A percentile compares a stretch with the other conserved stretches of the same genome.
These are phyloP conservation scores for Coccomyxa sp. DNA, from an alignment of 139 green algal genomes.

Conservation along the genomic window DNA sequence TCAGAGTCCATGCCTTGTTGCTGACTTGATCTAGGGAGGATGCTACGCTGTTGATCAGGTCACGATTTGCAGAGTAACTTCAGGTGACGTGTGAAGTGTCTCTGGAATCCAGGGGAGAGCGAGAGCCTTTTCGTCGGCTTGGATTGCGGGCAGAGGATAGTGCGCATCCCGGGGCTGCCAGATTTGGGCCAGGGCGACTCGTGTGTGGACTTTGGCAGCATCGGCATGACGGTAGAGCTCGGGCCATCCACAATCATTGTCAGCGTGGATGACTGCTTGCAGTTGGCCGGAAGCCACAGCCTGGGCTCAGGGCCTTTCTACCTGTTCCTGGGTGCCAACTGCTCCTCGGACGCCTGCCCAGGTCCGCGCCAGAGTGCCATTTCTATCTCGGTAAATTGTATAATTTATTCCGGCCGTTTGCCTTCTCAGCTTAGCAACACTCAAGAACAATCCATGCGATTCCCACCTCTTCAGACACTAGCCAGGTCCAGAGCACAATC, in stretches of 20 bases:
- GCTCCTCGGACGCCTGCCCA: background rate
- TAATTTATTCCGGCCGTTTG: background rate
- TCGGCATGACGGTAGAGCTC: background rate
- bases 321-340: constrained; percentile 1
- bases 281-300: background rate
- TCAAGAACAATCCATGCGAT: background rate
- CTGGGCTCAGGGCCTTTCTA: background rate
- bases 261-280: background rate
- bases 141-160: background rate
- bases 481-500: background rate
- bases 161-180: background rate
- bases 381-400: background rate
- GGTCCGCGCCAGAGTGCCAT: too few relatives aligned
- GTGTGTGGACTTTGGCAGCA: background rate
- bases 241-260: background rate
- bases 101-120: background rate
- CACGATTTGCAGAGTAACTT: background rate
- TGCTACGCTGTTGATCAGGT: background rate
- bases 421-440: background rate
- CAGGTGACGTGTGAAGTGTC: background rate
- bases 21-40: background rate
- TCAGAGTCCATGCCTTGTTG: background rate
- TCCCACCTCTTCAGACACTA: background rate
- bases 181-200: background rate
- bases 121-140: background rate